Evolutionary conservation across 192 early-diverging fungal species (phyloP).

Genomic region (Funneliformis mosseae): DNA sequence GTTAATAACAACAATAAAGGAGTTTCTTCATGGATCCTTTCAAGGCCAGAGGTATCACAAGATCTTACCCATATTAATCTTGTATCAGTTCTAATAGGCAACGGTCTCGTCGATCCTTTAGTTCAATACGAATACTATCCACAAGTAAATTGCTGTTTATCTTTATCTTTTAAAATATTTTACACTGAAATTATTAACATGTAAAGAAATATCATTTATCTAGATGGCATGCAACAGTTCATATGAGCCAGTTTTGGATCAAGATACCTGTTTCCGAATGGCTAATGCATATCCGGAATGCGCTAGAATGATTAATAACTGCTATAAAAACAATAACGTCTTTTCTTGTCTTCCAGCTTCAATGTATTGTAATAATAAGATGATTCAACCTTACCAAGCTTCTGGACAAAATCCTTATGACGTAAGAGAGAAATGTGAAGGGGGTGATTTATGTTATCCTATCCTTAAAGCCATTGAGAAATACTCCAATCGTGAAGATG

Average conservation of each 20-base stretch:
- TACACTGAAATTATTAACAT: neutral
- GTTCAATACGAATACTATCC: constrained; percentile 90
- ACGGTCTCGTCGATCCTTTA: constrained; percentile 88
- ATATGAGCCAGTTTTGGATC: constrained; percentile 75
- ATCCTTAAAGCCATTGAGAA: constrained; percentile 78
- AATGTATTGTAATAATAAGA: constrained; percentile 83
- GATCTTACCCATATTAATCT: constrained; percentile 63
- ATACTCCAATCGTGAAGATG: constrained; percentile 78
- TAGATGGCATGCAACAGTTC: constrained; percentile 69
- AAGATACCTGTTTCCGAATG: constrained; percentile 79
- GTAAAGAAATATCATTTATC: neutral
- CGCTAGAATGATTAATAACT: constrained; percentile 69
- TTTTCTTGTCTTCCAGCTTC: constrained; percentile 83
- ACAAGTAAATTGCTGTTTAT: constrained; percentile 29
- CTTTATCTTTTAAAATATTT: neutral
- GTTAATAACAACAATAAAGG: constrained; percentile 80
- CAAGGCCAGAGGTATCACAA: constrained; percentile 22
- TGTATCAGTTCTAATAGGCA: constrained; percentile 82
- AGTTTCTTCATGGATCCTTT: constrained; percentile 38
- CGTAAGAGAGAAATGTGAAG: constrained; percentile 84
- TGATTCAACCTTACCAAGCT: constrained; percentile 78
- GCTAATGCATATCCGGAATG: constrained; percentile 73
- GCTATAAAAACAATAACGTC: constrained; percentile 80
- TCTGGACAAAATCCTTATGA: constrained; percentile 93
- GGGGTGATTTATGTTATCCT: constrained; percentile 84